phyloP scores from a whole-genome alignment of 768 basidiomycete genomes.

The Saitozyma podzolica region DNA sequence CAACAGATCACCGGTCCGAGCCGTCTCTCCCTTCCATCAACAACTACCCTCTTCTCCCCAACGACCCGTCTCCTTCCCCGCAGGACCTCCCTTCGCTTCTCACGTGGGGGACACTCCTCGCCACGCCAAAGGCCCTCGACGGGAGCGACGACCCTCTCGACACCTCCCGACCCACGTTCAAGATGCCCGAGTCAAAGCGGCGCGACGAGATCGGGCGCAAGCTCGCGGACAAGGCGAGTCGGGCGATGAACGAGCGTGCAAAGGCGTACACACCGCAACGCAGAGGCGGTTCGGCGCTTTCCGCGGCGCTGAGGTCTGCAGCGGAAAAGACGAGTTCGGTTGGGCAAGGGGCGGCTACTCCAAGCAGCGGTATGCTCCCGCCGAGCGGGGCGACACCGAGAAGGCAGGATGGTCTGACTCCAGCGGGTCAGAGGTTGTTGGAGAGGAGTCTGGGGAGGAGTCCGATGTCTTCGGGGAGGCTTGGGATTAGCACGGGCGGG shows the following conservation, averaged over 20 bases:
- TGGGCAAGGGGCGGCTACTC: constrained; percentile 50
- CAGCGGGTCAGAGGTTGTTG: constrained; percentile 76
- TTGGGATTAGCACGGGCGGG: constrained; percentile 20
- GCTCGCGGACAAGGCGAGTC: constrained; percentile 77
- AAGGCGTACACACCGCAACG: constrained; percentile 36
- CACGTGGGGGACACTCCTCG: constrained; percentile 93
- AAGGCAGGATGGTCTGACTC: constrained; percentile 74
- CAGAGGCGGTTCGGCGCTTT: constrained; percentile 54
- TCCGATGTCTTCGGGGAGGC: constrained; percentile 16
- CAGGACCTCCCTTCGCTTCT: constrained; percentile 85
- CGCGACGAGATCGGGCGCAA: constrained; percentile 79
- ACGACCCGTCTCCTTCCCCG: constrained; percentile 82
- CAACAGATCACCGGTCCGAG: constrained; percentile 64
- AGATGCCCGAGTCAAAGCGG: constrained; percentile 70
- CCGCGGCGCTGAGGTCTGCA: constrained; percentile 52
- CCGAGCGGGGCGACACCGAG: constrained; percentile 70
- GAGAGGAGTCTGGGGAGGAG: constrained; percentile 54
- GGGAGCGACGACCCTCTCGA: constrained; percentile 55
- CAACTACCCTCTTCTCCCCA: constrained; percentile 75
- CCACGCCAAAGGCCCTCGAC: constrained; percentile 80
- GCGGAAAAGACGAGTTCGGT: constrained; percentile 34
- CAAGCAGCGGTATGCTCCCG: constrained; percentile 66
- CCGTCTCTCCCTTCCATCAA: constrained; percentile 53
- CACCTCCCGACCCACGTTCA: constrained; percentile 59
- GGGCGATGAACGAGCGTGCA: constrained; percentile 63